Conservation (phyloP, 139 green algal species). For the Raphidocelis subcapitata region DNA sequence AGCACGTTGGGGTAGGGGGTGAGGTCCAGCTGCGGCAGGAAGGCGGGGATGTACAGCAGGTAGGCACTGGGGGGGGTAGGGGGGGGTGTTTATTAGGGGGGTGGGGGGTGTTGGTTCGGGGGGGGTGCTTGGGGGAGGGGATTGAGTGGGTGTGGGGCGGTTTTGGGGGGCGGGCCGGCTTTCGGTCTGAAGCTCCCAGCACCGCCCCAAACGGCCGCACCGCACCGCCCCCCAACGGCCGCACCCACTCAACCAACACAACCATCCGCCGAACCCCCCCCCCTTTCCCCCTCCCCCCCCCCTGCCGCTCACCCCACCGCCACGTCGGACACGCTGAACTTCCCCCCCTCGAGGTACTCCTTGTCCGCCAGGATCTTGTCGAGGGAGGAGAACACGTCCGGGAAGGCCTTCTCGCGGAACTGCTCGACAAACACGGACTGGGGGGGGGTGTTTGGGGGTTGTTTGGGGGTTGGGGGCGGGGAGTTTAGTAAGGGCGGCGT, state of each 20-base stretch:
- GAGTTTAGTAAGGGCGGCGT: too few relatives aligned
- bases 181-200: too few relatives aligned
- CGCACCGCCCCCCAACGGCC: not conserved
- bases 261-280: not conserved
- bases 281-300: too few relatives aligned
- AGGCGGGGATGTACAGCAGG: constrained; percentile 40
- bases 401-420: constrained; percentile 33
- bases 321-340: constrained; percentile 38
- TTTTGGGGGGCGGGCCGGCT: too few relatives aligned
- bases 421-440: constrained; percentile 33
- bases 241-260: too few relatives aligned
- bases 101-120: too few relatives aligned
- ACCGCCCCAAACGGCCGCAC: too few relatives aligned
- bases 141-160: too few relatives aligned
- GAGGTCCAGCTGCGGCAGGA: constrained; percentile 27
- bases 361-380: constrained; percentile 22
- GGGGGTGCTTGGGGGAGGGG: too few relatives aligned
- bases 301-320: constrained; percentile 7
- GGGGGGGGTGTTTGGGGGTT: not conserved
- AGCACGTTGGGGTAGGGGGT: constrained; percentile 35
- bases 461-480: too few relatives aligned
- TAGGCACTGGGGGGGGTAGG: constrained; percentile 10
- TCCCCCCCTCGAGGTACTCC: constrained; percentile 31
- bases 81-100: too few relatives aligned
- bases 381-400: constrained; percentile 28